Evolutionary conservation across 2,329 filamentous ascomycete species (phyloP).

Genomic region (Aspergillus jensenii): DNA sequence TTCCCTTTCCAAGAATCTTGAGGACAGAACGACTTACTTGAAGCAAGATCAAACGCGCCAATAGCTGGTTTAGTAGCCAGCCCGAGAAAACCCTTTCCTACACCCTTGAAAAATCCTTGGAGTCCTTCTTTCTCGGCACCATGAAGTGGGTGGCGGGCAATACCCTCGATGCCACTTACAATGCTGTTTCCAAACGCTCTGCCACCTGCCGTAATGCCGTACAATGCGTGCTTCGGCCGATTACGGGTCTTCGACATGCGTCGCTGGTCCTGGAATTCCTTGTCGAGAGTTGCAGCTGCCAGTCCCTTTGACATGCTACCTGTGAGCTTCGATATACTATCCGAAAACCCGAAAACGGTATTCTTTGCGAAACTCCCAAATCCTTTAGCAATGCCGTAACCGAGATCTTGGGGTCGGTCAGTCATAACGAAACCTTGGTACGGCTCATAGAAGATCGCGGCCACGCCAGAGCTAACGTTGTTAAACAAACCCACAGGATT

Average conservation of each 20-base stretch:
- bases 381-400: constrained; percentile 91
- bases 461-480: constrained; percentile 94
- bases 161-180: constrained; percentile 87
- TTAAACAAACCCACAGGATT: constrained; percentile 98
- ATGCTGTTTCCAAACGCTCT: constrained; percentile 93
- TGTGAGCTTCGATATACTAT: constrained; percentile 97
- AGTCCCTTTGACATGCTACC: constrained; percentile 96
- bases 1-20: not conserved
- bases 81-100: constrained; percentile 90
- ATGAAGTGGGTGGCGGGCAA: constrained; percentile 90
- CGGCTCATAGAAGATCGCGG: constrained; percentile 98
- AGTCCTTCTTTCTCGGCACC: constrained; percentile 95
- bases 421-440: constrained; percentile 98
- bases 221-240: constrained; percentile 92
- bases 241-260: constrained; percentile 92
- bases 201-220: constrained; percentile 91
- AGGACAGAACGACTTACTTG: constrained; percentile 51
- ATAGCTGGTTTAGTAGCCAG: constrained; percentile 97
- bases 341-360: constrained; percentile 93
- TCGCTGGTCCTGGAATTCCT: constrained; percentile 95
- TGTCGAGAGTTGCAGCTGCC: constrained; percentile 91
- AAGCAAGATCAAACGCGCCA: constrained; percentile 93
- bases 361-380: constrained; percentile 98
- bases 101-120: constrained; percentile 93
- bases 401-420: constrained; percentile 91